Evolutionary conservation across 306 rosid genomes (phyloP), one percentile per base, ranked within the genome.

Genomic region (Hippophae rhamnoides): DNA sequence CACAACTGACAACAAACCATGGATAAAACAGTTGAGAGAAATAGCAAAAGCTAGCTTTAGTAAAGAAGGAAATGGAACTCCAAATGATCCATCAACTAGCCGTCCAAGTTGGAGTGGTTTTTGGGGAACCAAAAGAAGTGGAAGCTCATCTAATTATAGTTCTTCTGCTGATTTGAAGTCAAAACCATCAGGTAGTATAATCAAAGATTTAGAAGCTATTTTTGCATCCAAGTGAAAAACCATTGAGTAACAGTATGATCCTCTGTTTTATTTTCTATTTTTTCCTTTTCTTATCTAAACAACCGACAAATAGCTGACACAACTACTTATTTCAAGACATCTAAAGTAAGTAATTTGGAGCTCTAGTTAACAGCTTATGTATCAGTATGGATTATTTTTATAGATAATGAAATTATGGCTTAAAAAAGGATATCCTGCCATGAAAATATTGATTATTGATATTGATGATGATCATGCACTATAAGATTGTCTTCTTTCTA

Each of bases 171-270:
- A 90, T 68, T 74, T 14, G 65, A 84, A 77, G 68, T 60, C 86
- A 44, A 90, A 85, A 67, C 69, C 83, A 57, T 74, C 9, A 47
- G 73, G 38, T 3, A 31, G 74, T 6, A 69, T 87, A 69, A 62
- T 77, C 69, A 64, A 81, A 72, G 96, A 90, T 73, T 72, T 90
- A 72, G 98, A 90, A 78, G 89, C 89, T 61, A 90, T 90, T 76
- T 90, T 90, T 85, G 80, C 96, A 56, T 81, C 98, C 67, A 81
- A 79, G 72, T 87, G 82, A 86, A 62, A 72, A 12, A 12, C 9
- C 38, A 31, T 31, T 31, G 23, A 31, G 38, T 27, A 31, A 31
- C 38, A 2, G 38, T 18, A 18, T 31, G 38, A 31, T 31, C 38
- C 38, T 31, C 38, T 31, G 2, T 31, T 31, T 31, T 31, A 31